Conservation (phyloP, 2,329 filamentous ascomycete genomes). For the Paradendryphiella salina region DNA sequence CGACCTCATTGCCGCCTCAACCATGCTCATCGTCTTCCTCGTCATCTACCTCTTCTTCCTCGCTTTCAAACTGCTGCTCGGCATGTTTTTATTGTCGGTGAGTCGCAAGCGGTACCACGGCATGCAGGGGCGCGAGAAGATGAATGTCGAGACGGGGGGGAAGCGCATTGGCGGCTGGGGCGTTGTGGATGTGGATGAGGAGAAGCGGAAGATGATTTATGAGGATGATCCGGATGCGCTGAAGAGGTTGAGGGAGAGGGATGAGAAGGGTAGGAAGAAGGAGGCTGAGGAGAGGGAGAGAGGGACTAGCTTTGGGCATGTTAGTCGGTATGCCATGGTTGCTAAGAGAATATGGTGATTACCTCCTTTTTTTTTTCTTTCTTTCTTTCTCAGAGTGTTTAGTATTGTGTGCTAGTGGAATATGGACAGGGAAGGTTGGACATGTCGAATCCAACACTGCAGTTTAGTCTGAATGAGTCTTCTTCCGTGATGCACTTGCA, state of each 20-base stretch:
- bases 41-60: slow-evolving; percentile 83
- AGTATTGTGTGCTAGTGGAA: too few relatives aligned
- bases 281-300: slow-evolving; percentile 57
- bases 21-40: slow-evolving; percentile 86
- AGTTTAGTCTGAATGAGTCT: too few relatives aligned
- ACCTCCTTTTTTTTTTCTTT: too few relatives aligned
- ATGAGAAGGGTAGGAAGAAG: slow-evolving; percentile 65
- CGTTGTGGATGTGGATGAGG: slow-evolving; percentile 84
- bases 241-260: slow-evolving; percentile 61
- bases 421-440: too few relatives aligned
- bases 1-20: slow-evolving; percentile 72
- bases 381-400: too few relatives aligned
- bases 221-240: slow-evolving; percentile 77
- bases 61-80: slow-evolving; percentile 78
- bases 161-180: slow-evolving; percentile 80
- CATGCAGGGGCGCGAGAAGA: slow-evolving; percentile 72
- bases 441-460: too few relatives aligned
- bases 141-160: slow-evolving; percentile 66
- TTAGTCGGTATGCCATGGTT: slow-evolving; percentile 87
- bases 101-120: slow-evolving; percentile 75
- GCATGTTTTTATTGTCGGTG: slow-evolving; percentile 82
- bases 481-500: too few relatives aligned
- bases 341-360: slow-evolving; percentile 91
- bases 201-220: slow-evolving; percentile 83
- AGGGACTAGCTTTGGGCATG: slow-evolving; percentile 65